Conservation (phyloP, 768 basidiomycete genomes). For the Sporobolomyces phaffii region DNA sequence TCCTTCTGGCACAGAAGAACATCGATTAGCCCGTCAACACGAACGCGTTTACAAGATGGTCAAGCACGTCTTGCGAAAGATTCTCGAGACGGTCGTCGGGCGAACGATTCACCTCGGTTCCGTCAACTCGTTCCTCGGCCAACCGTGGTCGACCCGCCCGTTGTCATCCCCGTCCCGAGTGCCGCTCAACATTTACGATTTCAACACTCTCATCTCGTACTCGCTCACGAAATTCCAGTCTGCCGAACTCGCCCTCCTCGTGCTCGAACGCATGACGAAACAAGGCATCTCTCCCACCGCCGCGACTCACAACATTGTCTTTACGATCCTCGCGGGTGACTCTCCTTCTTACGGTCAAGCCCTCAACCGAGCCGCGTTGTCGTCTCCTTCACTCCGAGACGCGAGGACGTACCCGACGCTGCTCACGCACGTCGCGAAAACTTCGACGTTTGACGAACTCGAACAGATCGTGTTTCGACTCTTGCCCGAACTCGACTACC, state of each 20-base stretch:
- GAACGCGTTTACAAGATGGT: conserved; percentile 16
- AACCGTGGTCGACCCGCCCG: neutral
- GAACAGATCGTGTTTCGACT: conserved; percentile 54
- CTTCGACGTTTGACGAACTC: conserved; percentile 52
- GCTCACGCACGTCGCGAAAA: conserved; percentile 55
- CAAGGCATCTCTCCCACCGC: conserved; percentile 10
- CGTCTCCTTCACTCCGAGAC: conserved; percentile 42
- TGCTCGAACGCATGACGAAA: conserved; percentile 20
- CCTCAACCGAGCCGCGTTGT: neutral
- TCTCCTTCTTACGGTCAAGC: neutral
- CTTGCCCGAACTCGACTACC: conserved; percentile 51
- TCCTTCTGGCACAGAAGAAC: neutral
- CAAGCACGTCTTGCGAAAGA: conserved; percentile 18
- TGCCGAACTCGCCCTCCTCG: conserved; percentile 24
- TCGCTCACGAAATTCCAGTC: conserved; percentile 22
- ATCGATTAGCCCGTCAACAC: neutral
- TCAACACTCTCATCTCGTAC: conserved; percentile 30
- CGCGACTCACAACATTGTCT: conserved; percentile 28
- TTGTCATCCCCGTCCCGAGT: neutral
- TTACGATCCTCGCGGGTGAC: neutral
- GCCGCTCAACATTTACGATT: neutral
- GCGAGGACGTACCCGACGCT: conserved; percentile 54
- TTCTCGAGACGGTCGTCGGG: conserved; percentile 17
- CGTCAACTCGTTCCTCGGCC: neutral
- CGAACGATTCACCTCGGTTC: conserved; percentile 8